Conservation (phyloP, 176 grass and related monocot genomes). For the Rhynchospora breviuscula region DNA sequence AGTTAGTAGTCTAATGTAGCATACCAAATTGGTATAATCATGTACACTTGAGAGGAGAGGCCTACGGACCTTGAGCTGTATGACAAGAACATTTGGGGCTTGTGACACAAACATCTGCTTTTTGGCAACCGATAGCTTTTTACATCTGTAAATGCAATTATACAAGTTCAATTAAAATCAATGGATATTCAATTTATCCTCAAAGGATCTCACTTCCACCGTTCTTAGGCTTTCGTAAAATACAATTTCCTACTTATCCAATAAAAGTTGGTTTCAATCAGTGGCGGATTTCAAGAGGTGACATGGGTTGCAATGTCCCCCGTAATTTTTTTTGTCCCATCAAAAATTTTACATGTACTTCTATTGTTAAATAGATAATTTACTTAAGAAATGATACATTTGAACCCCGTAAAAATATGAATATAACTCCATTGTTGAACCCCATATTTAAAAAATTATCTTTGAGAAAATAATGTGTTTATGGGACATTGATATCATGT, state of each 20-base stretch:
- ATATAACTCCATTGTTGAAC: too few species aligned
- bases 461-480: too few species aligned
- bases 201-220: neutral
- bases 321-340: too few species aligned
- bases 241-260: neutral
- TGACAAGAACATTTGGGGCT: conserved; percentile 94
- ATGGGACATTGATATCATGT: too few species aligned
- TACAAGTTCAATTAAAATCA: conserved; percentile 4
- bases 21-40: conserved; percentile 1
- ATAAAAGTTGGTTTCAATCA: neutral
- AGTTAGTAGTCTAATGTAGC: conserved; percentile 3
- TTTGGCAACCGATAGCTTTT: conserved; percentile 75
- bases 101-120: conserved; percentile 89
- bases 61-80: conserved; percentile 81
- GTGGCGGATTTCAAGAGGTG: too few species aligned
- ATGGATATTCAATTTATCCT: conserved; percentile 12
- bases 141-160: conserved; percentile 56
- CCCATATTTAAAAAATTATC: too few species aligned
- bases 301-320: too few species aligned
- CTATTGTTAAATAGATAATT: too few species aligned
- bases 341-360: too few species aligned
- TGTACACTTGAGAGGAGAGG: conserved; percentile 22
- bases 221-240: neutral
- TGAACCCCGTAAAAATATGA: too few species aligned
- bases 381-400: too few species aligned